Base-by-base conservation (phyloP, 495 filamentous ascomycete genomes). In the Trypethelium eluteriae region DNA sequence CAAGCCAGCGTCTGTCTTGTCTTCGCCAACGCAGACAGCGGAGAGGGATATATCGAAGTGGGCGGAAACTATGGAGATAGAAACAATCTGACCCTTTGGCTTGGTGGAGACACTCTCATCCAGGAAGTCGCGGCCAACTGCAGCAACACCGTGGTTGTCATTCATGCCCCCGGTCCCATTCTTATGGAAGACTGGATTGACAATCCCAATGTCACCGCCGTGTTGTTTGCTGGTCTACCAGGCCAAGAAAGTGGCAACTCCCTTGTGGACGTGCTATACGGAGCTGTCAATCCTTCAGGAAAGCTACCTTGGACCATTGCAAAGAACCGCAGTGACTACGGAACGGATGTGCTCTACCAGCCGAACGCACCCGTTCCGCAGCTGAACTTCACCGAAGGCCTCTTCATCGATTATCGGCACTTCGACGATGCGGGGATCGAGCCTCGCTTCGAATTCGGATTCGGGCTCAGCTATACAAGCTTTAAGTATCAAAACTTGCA, bases 231-330 rank as follows among this genome's bases (percentile, higher is more conserved):
- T 68, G 92, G 92, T 74, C 75, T 97, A 46, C 94, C 93, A 0
- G 94, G 94, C 6, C 89, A 98, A 74, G 89, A 98, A 76, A 91
- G 87, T 39, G 94, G 94, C 38, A 92, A 94, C 76, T 85, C 88
- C 12, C 84, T 98, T 67, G 86, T 86, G 18, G 93, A 98, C 73
- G 85, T 97, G 4, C 86, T 98, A 18, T 98, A 96, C 74, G 94
- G 94, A 47, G 82, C 81, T 59, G 84, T 92, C 73, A 96, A 93
- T 77, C 93, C 94, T 5, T 83, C 85, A 38, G 94, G 82, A 65
- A 93, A 93, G 73, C 82, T 88, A 1, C 92, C 93, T 2, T 98
- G 96, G 78, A 96, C 93, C 36, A 89, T 92, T 82, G 93, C 88
- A 64, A 84, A 84, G 69, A 82, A 82, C 1, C 83, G 85, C 38